Evolutionary conservation across 1,284 basidiomycete species (phyloP), one percentile per base, ranked within the genome.

Genomic region (Schizopora paradoxa): DNA sequence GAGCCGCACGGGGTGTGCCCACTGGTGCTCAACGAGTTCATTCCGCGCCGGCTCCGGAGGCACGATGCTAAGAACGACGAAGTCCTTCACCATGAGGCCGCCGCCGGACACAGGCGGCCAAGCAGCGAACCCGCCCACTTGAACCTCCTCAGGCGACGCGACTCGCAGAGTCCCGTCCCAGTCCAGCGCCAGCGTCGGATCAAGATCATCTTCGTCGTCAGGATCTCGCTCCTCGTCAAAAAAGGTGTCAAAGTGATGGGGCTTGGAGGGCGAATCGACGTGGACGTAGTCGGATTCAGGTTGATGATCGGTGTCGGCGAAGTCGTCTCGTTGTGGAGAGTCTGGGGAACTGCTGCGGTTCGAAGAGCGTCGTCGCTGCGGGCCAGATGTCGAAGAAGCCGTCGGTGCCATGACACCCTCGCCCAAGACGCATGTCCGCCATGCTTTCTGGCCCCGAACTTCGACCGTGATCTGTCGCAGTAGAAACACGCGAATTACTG

Each of bases 1-100:
- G 27, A 79, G 51, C 45, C 68, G 67, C 19, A 78, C 69, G 6
- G 75, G 70, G 38, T 77, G 63, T 11, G 64, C 58, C 22, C 70
- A 56, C 52, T 70, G 67, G n/a, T 71, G 54, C 26, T 56, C 57
- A 23, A 55, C 51, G 47, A 65, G 64, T 39, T 58, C 61, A 16
- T 66, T 64, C 41, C 58, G 51, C 54, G 41, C 27, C 49, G 56
- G 13, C 45, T 58, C 53, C 38, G 61, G 18, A 36, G 54, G 51
- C 33, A 56, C 48, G 18, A 79, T 42, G 32, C 64, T 62, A 13
- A 80, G 56, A 5, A 72, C 65, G 35, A 83, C 65, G 48, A 74
- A 79, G 54, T 82, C 79, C 79, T 82, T 54, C 36, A 36, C 19
- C n/a, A 48, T 18, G 14, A 23, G 43, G 48, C 59, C 26, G 43